Evolutionary conservation across 2,329 filamentous ascomycete species (phyloP).

Genomic region (Trichoderma semiorbis): DNA sequence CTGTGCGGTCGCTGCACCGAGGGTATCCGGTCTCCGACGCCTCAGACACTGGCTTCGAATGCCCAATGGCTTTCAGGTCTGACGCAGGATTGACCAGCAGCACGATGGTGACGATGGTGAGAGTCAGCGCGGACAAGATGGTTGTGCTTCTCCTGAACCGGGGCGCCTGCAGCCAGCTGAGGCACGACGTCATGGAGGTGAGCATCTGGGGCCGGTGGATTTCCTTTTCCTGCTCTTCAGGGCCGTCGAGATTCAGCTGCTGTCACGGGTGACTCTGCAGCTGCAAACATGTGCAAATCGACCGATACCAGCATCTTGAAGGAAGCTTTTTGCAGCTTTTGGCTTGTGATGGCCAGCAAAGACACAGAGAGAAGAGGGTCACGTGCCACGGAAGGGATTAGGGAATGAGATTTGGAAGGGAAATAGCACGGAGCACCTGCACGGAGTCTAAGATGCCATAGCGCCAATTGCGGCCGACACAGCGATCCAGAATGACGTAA

Average conservation of each 20-base stretch:
- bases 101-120: slow-evolving; percentile 13
- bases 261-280: neutral
- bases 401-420: neutral
- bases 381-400: neutral
- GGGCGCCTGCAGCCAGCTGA: slow-evolving; percentile 13
- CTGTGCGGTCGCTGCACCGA: neutral
- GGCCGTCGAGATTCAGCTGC: neutral
- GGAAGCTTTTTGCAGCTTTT: neutral
- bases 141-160: slow-evolving; percentile 16
- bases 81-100: slow-evolving; percentile 6
- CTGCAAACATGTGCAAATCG: neutral
- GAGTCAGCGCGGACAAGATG: slow-evolving; percentile 5
- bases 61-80: neutral
- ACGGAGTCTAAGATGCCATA: neutral
- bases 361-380: neutral
- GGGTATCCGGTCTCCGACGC: neutral
- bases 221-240: neutral
- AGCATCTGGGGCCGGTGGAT: neutral
- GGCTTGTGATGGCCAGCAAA: neutral
- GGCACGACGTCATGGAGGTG: slow-evolving; percentile 9
- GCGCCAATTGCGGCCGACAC: neutral
- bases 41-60: neutral
- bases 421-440: neutral
- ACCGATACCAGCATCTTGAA: neutral
- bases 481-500: neutral